Percentiles rank a stretch among this genome's conserved stretches.
phyloP scores from a whole-genome alignment of 257 asterid species.

The Solanum bulbocastanum region DNA sequence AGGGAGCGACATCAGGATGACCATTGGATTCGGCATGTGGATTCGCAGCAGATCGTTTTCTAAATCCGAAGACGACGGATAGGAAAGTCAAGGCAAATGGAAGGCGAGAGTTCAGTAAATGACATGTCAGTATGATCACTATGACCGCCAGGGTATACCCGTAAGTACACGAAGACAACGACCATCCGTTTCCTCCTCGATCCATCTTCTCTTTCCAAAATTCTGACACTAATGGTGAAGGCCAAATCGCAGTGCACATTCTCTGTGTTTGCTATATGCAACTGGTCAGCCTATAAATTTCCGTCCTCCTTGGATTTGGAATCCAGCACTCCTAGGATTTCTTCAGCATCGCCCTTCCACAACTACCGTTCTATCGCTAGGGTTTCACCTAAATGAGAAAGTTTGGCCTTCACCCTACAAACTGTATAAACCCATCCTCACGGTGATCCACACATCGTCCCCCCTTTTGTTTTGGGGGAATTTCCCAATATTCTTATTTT shows the following conservation, averaged over 20 bases:
- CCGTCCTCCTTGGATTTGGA: neutral
- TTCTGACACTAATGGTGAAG: neutral
- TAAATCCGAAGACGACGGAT: neutral
- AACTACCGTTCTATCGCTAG: neutral
- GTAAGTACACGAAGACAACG: neutral
- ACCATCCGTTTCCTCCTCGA: neutral
- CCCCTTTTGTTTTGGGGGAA: neutral
- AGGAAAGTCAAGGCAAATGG: neutral
- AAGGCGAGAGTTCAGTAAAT: neutral
- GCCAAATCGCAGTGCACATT: neutral
- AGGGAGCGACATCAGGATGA: neutral
- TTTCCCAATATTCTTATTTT: neutral
- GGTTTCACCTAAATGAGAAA: neutral
- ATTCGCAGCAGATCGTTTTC: neutral
- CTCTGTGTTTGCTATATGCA: neutral
- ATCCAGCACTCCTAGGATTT: neutral
- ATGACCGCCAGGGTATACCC: slow-evolving; percentile 9
- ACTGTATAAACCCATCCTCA: neutral
- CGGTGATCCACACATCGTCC: neutral
- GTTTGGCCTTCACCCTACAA: neutral
- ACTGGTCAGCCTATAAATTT: neutral
- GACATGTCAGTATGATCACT: slow-evolving; percentile 11
- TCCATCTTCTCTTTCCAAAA: slow-evolving; percentile 3
- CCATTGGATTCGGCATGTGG: neutral
- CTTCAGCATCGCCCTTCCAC: neutral